Evolutionary conservation across 805 yeast species (phyloP).

Genomic region (Wickerhamiella musiphila): DNA sequence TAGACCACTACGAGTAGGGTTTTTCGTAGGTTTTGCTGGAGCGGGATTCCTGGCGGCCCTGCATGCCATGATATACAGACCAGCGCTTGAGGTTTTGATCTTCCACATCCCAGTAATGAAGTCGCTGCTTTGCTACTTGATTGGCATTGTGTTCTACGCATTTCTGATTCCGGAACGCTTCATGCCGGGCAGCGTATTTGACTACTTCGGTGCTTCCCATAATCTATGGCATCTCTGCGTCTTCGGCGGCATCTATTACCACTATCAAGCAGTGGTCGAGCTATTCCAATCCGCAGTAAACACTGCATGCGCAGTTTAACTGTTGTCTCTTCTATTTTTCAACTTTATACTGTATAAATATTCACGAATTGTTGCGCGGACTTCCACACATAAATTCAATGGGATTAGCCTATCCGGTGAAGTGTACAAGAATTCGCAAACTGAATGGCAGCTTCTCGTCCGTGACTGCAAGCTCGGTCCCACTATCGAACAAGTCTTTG

Average conservation of each 20-base stretch:
- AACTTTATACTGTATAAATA: too few relatives aligned
- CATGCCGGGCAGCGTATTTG: conserved; percentile 22
- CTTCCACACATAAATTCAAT: too few relatives aligned
- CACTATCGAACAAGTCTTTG: conserved; percentile 23
- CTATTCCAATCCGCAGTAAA: conserved; percentile 47
- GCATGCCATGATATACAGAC: conserved; percentile 37
- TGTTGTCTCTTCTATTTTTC: too few relatives aligned
- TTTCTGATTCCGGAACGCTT: conserved; percentile 79
- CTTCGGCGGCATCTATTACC: conserved; percentile 75
- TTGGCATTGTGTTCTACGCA: conserved; percentile 80
- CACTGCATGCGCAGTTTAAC: too few relatives aligned
- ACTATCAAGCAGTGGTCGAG: conserved; percentile 59
- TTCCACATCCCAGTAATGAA: conserved; percentile 54
- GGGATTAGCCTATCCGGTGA: neutral
- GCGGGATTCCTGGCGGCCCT: conserved; percentile 55
- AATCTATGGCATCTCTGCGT: conserved; percentile 91
- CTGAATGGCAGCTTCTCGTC: conserved; percentile 36
- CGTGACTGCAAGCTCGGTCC: conserved; percentile 36
- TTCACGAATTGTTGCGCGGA: too few relatives aligned
- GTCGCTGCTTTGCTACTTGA: conserved; percentile 55
- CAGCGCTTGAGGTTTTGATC: conserved; percentile 32
- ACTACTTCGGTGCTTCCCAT: conserved; percentile 68
- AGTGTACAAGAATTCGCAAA: conserved; percentile 14
- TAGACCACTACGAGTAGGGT: conserved; percentile 58
- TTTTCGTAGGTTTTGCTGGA: conserved; percentile 61